Conservation (phyloP, 176 grass and related monocot genomes). For the Tillandsia fasciculata region DNA sequence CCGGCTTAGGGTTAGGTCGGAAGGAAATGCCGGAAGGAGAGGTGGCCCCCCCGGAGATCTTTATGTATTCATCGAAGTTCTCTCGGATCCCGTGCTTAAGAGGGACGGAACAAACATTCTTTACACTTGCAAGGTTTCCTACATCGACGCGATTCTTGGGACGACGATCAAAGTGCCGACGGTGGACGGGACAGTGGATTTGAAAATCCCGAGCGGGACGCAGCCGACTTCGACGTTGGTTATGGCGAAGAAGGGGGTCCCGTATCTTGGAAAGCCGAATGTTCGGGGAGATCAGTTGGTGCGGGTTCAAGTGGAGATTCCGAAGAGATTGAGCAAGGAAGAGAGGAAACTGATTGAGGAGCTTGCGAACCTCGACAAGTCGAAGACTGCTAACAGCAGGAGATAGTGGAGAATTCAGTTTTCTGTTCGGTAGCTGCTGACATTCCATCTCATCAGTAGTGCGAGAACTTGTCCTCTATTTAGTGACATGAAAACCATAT, state of each 20-base stretch:
- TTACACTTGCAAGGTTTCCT: constrained; percentile 95
- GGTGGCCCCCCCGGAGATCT: constrained; percentile 96
- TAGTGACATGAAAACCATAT: too few relatives aligned
- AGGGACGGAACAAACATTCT: constrained; percentile 82
- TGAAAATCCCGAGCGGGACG: constrained; percentile 87
- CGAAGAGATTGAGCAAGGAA: constrained; percentile 74
- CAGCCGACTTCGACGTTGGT: constrained; percentile 86
- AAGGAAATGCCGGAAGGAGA: constrained; percentile 77
- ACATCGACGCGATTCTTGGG: constrained; percentile 92
- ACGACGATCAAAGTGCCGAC: constrained; percentile 90
- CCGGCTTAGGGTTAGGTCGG: constrained; percentile 79
- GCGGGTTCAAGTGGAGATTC: constrained; percentile 94
- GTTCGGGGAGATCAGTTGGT: constrained; percentile 84
- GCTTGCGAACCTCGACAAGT: constrained; percentile 64
- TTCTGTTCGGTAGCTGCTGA: too few relatives aligned
- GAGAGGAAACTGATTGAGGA: constrained; percentile 92
- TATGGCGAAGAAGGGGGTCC: constrained; percentile 96
- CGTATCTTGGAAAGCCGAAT: constrained; percentile 75
- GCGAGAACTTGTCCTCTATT: too few relatives aligned
- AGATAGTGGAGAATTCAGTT: constrained; percentile 28
- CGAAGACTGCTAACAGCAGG: constrained; percentile 47
- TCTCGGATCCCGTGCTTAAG: constrained; percentile 90
- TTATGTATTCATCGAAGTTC: constrained; percentile 87
- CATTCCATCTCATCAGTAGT: too few relatives aligned
- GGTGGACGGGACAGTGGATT: constrained; percentile 76